Evolutionary conservation across 2,329 filamentous ascomycete genomes (phyloP), one percentile per base, ranked within the genome.

Genomic region (Fusarium nodosum): DNA sequence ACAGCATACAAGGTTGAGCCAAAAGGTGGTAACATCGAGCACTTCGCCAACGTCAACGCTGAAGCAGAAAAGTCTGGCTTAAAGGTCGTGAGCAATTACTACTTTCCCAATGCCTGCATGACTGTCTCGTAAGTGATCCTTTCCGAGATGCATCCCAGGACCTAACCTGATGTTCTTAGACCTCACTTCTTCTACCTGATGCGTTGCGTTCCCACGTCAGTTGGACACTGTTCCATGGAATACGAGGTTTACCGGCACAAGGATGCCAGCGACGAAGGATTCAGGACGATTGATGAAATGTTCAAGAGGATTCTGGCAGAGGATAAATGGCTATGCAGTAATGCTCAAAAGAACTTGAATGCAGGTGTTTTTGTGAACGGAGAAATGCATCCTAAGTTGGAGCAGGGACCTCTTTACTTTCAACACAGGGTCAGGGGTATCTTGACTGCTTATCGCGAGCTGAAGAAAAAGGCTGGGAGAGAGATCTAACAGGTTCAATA

Each of bases 121-220:
- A 67, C 67, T 1, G 66, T 70, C 3, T 64, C 66, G 68, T 64
- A 33, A 60, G 68, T 58, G 5, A 0, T 0, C 0, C 2, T 3
- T 11, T 7, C 31, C 0, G 12, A 20, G 1, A 24, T 15, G 11
- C 30, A 15, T 7, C 13, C 15, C 20, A 18, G 22, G 9, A 28
- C 28, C 28, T 28, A 10, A 87, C 87, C 28, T 89, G 85, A 77
- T 78, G 85, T 8, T 38, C 0, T 2, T 4, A 12, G 78, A 75
- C 12, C 56, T 4, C 50, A 63, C 13, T 69, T 69, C 34, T 69
- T 69, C 1, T 56, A 56, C 10, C 53, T 69, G 18, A 48, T 59
- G 53, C 34, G 62, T 30, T 63, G 53, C 2, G 33, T 64, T 5
- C 67, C 67, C 2, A 50, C 22, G 1, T 56, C 50, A 0, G 39